Evolutionary conservation across 2,329 filamentous ascomycete genomes (phyloP), one percentile per base, ranked within the genome.

Genomic region (Penicillium sp.): DNA sequence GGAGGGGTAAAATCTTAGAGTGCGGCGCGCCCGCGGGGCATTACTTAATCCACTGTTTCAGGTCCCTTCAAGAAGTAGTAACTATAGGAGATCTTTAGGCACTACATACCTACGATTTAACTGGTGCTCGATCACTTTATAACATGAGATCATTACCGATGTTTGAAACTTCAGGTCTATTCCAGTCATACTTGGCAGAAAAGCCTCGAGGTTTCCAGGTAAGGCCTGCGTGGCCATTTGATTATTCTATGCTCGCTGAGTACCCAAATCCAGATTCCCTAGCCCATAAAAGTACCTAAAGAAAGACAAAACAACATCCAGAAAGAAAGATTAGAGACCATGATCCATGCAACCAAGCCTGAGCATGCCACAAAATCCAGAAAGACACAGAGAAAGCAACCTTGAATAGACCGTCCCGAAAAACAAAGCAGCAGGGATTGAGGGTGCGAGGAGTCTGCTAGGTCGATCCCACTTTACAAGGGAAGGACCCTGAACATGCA

Each of bases 1-100:
- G 68, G 68, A 70, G 68, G 68, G 68, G 68, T 66, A 70, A 70
- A 70, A 61, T 61, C 47, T 58, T 56, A 68, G 67, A 70, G 57
- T 59, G 61, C 60, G 60, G 60, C 53, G 49, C 53, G 53, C 59
- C 37, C 53, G 63, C 57, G 59, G 55, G 56, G 56, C 59, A 67
- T 69, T 69, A 70, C 65, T 65, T 70, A 69, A 68, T 68, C 66
- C 57, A 59, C 35, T 10, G 26, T 55, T 37, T 38, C 33, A 54
- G 35, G 22, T 37, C 17, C 37, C 51, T 13, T 12, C 26, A n/a
- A 28, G 22, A n/a, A 30, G 24, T 26, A 49, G n/a, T n/a, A n/a
- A n/a, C n/a, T n/a, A 10, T 7, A 5, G 19, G 22, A 44, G 19
- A 44, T 5, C 40, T 15, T 37, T 15, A 15, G 12, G 30, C 30